Base-by-base conservation (phyloP, 2,329 filamentous ascomycete species). In the Lasiodiplodia citricola region DNA sequence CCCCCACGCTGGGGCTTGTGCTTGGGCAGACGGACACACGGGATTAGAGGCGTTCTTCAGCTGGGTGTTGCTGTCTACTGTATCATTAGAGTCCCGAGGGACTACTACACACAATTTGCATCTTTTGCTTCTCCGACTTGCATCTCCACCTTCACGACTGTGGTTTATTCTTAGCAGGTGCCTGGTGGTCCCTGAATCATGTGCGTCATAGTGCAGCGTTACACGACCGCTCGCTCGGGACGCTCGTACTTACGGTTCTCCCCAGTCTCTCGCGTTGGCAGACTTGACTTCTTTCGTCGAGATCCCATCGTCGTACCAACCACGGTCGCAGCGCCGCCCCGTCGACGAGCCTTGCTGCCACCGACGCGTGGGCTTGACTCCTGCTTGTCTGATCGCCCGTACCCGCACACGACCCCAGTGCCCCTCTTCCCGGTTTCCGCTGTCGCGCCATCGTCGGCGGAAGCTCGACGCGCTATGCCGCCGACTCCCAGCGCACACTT, bases 181-280 rank as follows among this genome's bases (percentile, higher is more conserved):
- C 41, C 18, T 28, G 56, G 25, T 18, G 28, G 44, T 52, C 21
- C 57, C 25, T 60, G 57, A 47, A 60, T 52, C 47, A 50, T 51
- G 58, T 44, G 56, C 31, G 44, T 64, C 60, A 64, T 64, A 28
- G 60, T 52, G 60, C 60, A 64, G 60, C 60, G 41, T 35, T 25
- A n/a, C 16, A 31, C 31, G 31, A 35, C 31, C 31, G 31, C 31
- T 35, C 31, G 31, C 31, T 35, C 31, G 31, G 31, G 31, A 35
- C 31, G 4, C 31, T 35, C 31, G 31, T 35, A 35, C 31, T 35
- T 8, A 3, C 31, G 31, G 31, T 35, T 35, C 31, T 35, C 31
- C 31, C 31, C 31, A 35, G 31, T 35, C 31, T 35, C 8, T 8
- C 31, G 13, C 51, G 25, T 35, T 23, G 18, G 58, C 28, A 13